Conservation (phyloP, 164 flowering plant species). For the Saururus chinensis region DNA sequence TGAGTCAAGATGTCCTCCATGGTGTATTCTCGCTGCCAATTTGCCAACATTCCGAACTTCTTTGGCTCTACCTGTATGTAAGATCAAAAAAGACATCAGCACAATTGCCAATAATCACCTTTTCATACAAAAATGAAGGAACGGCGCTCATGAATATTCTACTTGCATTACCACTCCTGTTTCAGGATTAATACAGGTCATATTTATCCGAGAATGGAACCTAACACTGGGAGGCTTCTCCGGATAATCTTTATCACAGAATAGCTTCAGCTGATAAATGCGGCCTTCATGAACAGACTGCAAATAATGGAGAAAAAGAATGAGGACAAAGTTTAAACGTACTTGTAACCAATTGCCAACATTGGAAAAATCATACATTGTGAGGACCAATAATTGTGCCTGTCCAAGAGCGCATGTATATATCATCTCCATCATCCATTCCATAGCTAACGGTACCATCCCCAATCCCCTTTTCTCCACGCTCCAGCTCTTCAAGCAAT, state of each 20-base stretch:
- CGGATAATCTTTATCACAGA: constrained; percentile 96
- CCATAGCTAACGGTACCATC: constrained; percentile 93
- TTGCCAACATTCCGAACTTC: constrained; percentile 67
- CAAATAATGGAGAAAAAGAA: not conserved
- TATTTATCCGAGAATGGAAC: constrained; percentile 83
- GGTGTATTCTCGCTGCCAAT: constrained; percentile 86
- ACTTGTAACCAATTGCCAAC: not conserved
- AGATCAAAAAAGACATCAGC: not conserved
- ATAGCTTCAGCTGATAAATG: constrained; percentile 93
- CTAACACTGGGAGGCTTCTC: constrained; percentile 95
- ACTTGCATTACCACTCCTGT: constrained; percentile 69
- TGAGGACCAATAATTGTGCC: constrained; percentile 86
- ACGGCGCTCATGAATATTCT: too few relatives aligned
- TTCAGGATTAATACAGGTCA: constrained; percentile 91
- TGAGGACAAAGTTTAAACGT: not conserved
- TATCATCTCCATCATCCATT: constrained; percentile 90
- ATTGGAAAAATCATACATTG: constrained; percentile 36
- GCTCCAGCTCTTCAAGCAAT: constrained; percentile 86
- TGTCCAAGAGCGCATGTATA: constrained; percentile 91
- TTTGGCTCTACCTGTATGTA: constrained; percentile 57
- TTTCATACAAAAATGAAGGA: not conserved
- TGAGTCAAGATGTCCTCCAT: constrained; percentile 88
- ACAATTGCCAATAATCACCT: not conserved
- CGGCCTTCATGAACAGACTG: constrained; percentile 98
- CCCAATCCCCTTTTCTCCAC: constrained; percentile 88